These are phyloP conservation scores for Beauveria caledonica DNA, from an alignment of 2,329 filamentous ascomycete species.

Conservation along the genomic window DNA sequence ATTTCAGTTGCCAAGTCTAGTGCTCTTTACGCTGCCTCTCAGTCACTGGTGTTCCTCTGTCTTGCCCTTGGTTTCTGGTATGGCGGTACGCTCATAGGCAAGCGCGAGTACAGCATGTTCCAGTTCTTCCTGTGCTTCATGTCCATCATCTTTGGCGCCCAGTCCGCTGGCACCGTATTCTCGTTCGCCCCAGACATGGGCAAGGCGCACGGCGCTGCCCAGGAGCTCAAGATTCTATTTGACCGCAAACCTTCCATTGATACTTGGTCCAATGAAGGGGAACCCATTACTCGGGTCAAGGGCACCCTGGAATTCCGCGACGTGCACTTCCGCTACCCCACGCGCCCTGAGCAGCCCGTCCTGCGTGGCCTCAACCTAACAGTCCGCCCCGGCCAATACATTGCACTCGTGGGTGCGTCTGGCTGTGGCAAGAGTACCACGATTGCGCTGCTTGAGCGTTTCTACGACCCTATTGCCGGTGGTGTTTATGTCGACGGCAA, in stretches of 20 bases:
- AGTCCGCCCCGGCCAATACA: constrained; percentile 70
- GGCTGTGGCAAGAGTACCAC: constrained; percentile 94
- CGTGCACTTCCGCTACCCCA: constrained; percentile 92
- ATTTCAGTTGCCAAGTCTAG: constrained; percentile 70
- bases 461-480: constrained; percentile 82
- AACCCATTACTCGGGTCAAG: constrained; percentile 53
- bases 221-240: constrained; percentile 73
- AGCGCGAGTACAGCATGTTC: constrained; percentile 64
- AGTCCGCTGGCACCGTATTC: constrained; percentile 85
- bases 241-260: constrained; percentile 78
- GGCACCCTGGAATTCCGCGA: constrained; percentile 83
- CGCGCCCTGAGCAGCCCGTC: constrained; percentile 83
- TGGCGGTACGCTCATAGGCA: constrained; percentile 67
- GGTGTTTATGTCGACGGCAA: constrained; percentile 74
- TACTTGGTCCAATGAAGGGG: constrained; percentile 66
- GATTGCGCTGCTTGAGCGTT: constrained; percentile 84
- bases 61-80: constrained; percentile 92
- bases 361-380: constrained; percentile 72
- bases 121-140: constrained; percentile 91
- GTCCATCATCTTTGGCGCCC: constrained; percentile 81
- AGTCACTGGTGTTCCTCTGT: constrained; percentile 75
- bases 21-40: constrained; percentile 71
- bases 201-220: constrained; percentile 79
- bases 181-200: constrained; percentile 88
- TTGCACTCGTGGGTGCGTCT: constrained; percentile 86